Base-by-base conservation (phyloP, 2,329 filamentous ascomycete genomes). In the Tolypocladium amazonense region DNA sequence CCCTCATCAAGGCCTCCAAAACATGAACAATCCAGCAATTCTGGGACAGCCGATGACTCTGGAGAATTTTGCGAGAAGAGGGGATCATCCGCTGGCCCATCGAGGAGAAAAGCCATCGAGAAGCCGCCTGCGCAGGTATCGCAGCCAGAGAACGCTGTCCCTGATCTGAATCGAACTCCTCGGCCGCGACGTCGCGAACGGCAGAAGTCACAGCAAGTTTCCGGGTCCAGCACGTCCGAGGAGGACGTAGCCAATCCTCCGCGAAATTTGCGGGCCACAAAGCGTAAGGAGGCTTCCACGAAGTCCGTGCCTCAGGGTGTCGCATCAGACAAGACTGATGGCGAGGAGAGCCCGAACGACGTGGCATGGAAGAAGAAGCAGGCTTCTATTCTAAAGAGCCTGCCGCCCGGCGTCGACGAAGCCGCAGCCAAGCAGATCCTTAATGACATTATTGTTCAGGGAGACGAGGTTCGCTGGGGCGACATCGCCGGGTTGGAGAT, bases 361-460 rank as follows among this genome's bases (percentile, higher is more conserved):
- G 74, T 72, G 25, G 76, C 77, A 12, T 89, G 85, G 81, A 83
- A 88, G 63, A 79, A 78, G 58, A 84, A 81, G 56, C 84, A 89
- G 63, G 77, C 79, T 56, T 73, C 80, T 11, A 78, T 96, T 27
- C 76, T 97, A 68, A 91, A 89, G 68, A 87, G 88, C 60, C 75
- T 97, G 1, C 92, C 92, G 0, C 82, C 86, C 58, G 92, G 92
- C 0, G 84, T 97, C 3, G 94, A 99, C 69, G 83, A 88, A 64
- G 78, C 81, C 33, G 89, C 92, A 4, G 94, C 93, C 0, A 89
- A 90, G 68, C 91, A 97, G 63, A 97, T 99, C 37, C 80, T 97
- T 60, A 97, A 97, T 68, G 94, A 99, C 65, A 95, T 99, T 61
- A 89, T 99, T 3, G 88, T 97, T 18, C 86, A 93, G 63, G 94